Evolutionary conservation across 2,329 filamentous ascomycete genomes (phyloP), one percentile per base, ranked within the genome.

Genomic region (Chlorencoelia australis): DNA sequence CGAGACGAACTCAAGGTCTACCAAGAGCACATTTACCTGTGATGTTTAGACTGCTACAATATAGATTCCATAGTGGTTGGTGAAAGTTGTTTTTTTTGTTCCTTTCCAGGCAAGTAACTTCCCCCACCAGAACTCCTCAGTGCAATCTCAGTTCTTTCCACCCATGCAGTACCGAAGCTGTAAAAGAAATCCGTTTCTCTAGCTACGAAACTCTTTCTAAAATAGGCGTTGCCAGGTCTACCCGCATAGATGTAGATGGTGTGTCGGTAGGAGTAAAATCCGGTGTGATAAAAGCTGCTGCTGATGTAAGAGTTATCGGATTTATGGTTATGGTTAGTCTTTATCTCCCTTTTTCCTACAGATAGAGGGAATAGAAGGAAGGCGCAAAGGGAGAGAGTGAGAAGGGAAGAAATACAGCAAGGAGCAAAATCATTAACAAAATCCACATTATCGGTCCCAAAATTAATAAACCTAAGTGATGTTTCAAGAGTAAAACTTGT

Each of bases 41-140:
- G 11, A 53, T 52, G 4, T 15, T 36, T 3, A 43, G 31, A 9
- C 62, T 60, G 13, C 67, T 58, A 72, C 65, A 40, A 82, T 68
- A 53, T 82, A 82, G 1, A 75, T 69, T 7, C 78, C 77, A 53
- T 79, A 81, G 47, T 75, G 77, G 58, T 82, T 82, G 4, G 56
- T 53, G 34, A 75, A 79, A 0, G 75, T 79, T 0, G 75, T 81
- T 55, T 80, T 79, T n/a, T 80, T 79, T 0, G 70, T 67, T 18
- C 72, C 75, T 49, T 82, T 82, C 78, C 77, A 82, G 0, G 78
- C 77, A 0, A 74, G 79, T 36, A 82, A n/a, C n/a, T 73, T 8
- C 77, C 78, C 11, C 78, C 78, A 4, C 75, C 73, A 45, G 77
- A 82, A 47, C 59, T 62, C 7, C 78, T 69, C 9, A 82, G 63